These are phyloP conservation scores for Wolfiporia cocos DNA, from an alignment of 1,284 basidiomycete genomes.

Conservation along the genomic window DNA sequence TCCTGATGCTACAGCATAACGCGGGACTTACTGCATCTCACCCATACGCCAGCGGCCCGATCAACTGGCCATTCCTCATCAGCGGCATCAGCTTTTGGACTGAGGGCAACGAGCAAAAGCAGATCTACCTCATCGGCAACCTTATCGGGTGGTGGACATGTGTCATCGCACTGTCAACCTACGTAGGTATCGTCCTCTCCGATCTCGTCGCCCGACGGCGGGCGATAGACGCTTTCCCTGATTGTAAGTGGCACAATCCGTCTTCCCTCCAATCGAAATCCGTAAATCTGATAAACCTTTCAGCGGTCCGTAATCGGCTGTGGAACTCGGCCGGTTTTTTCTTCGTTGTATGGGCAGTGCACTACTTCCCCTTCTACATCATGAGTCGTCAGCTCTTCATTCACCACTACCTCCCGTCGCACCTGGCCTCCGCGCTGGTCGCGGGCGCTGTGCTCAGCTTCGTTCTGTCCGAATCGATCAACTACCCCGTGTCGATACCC, in stretches of 20 bases:
- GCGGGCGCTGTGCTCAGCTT: slow-evolving; percentile 93
- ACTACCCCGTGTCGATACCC: slow-evolving; percentile 80
- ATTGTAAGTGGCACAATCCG: slow-evolving; percentile 50
- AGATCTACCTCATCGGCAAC: slow-evolving; percentile 97
- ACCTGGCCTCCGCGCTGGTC: slow-evolving; percentile 86
- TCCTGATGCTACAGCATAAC: slow-evolving; percentile 97
- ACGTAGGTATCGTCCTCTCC: slow-evolving; percentile 84
- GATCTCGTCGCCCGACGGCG: slow-evolving; percentile 87
- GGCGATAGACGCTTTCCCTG: slow-evolving; percentile 81
- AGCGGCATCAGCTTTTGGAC: slow-evolving; percentile 99
- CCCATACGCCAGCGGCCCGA: slow-evolving; percentile 90
- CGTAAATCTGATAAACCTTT: slow-evolving; percentile 8
- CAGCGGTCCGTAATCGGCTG: slow-evolving; percentile 85
- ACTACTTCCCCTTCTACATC: slow-evolving; percentile 97
- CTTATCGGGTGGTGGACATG: slow-evolving; percentile 93
- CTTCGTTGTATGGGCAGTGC: slow-evolving; percentile 88
- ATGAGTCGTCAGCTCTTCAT: slow-evolving; percentile 97
- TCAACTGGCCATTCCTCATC: slow-evolving; percentile 97
- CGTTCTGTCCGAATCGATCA: slow-evolving; percentile 86
- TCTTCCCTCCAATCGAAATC: background rate
- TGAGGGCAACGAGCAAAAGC: slow-evolving; percentile 73
- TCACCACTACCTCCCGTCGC: slow-evolving; percentile 96
- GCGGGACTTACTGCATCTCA: slow-evolving; percentile 92
- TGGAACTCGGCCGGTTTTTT: slow-evolving; percentile 97
- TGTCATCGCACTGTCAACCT: slow-evolving; percentile 81